Evolutionary conservation across 2,329 filamentous ascomycete genomes (phyloP), one percentile per base, ranked within the genome.

Genomic region (Cercospora beticola): DNA sequence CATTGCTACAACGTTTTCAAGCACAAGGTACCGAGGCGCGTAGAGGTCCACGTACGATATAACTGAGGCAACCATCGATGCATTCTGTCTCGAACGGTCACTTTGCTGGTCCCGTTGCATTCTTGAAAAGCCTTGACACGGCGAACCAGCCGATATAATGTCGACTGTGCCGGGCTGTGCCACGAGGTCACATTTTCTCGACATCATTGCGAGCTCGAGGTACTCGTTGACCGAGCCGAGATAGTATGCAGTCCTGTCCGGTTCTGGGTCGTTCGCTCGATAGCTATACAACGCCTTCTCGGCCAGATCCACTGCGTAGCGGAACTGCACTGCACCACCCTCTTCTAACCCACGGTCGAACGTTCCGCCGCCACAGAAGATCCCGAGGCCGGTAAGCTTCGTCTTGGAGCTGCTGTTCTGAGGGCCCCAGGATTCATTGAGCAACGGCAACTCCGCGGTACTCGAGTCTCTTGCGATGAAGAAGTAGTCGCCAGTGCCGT

Each of bases 341-440:
- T 93, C 91, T 77, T 93, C 91, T 0, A 96, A 81, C 0, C 92
- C 92, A 31, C 90, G 85, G 5, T 92, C 92, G 62, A 95, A 88
- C 63, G 90, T 93, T 0, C 92, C 92, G 18, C 90, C 89, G 0
- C 92, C 92, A 72, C 90, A 92, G 74, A 92, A 96, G 0, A 95
- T 81, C 70, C 93, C 91, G 3, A 94, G 79, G 0, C 89, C 90
- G 56, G 31, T 68, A 3, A 78, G 61, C 18, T 70, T 72, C 10
- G 36, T 43, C 4, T 59, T 12, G 3, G 43, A 18, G 3, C 31
- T 8, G 12, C 9, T 5, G 2, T 30, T 8, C n/a, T 18, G 31
- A 12, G 57, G 67, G 60, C 57, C 60, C 66, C 69, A 92, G 81
- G 67, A 82, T 83, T 18, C 75, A 69, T 68, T 66, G 26, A 28